phyloP scores from a whole-genome alignment of 2,329 filamentous ascomycete species.

The Penicillium sp. region DNA sequence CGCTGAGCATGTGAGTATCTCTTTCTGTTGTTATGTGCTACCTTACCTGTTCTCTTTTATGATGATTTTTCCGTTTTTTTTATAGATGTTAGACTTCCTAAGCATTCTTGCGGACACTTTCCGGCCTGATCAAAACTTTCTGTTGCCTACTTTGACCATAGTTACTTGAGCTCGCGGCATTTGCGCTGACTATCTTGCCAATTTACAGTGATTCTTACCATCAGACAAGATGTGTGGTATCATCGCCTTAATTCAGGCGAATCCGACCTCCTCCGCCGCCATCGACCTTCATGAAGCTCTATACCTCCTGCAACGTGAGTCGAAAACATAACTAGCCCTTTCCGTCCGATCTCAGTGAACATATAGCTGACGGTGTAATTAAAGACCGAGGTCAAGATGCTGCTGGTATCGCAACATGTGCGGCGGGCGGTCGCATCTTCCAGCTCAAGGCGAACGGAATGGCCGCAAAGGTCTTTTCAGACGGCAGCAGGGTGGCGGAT shows the following conservation, averaged over 20 bases:
- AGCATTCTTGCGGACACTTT: constrained; percentile 48
- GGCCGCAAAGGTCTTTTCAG: constrained; percentile 81
- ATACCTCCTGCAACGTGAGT: constrained; percentile 68
- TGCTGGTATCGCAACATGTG: constrained; percentile 79
- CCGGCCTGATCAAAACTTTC: constrained; percentile 34
- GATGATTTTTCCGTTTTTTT: constrained; percentile 49
- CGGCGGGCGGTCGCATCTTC: constrained; percentile 76
- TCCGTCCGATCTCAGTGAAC: no score
- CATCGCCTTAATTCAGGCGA: constrained; percentile 64
- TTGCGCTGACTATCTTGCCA: constrained; percentile 25
- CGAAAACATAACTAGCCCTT: not conserved
- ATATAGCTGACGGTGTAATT: constrained; percentile 31
- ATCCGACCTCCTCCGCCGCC: constrained; percentile 58
- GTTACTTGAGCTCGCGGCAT: constrained; percentile 16
- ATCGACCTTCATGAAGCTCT: constrained; percentile 72
- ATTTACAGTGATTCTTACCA: constrained; percentile 27
- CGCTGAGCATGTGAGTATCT: constrained; percentile 27
- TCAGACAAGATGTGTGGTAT: constrained; percentile 64
- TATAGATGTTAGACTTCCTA: constrained; percentile 58
- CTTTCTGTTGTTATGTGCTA: constrained; percentile 19
- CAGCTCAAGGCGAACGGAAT: constrained; percentile 92
- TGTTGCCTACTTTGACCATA: constrained; percentile 17
- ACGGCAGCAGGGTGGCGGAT: constrained; percentile 74
- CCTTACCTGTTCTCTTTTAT: constrained; percentile 27
- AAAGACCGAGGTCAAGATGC: constrained; percentile 81